Percentiles rank a stretch among this genome's conserved stretches.
Evolutionary conservation across 441 rosid species (phyloP).

Genomic region (Omphalea diandra): DNA sequence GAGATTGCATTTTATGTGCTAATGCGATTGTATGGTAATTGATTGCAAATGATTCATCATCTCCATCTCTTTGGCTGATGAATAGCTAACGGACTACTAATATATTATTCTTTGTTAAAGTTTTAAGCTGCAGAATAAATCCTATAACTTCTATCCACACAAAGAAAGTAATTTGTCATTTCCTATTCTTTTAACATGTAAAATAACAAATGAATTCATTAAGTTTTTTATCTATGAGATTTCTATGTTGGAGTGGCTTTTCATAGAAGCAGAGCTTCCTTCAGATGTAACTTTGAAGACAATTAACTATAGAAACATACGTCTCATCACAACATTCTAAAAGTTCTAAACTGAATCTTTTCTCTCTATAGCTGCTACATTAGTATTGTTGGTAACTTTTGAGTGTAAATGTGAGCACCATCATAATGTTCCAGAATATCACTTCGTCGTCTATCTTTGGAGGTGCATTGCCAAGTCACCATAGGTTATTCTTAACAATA

Average conservation of each 20-base stretch:
- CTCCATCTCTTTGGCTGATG: background rate
- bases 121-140: background rate
- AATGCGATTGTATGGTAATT: background rate
- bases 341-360: background rate
- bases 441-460: background rate
- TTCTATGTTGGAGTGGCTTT: background rate
- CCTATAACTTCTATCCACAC: background rate
- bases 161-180: background rate
- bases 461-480: background rate
- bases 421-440: background rate
- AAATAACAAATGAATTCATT: background rate
- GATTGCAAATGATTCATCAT: slow-evolving; percentile 1
- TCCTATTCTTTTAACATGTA: background rate
- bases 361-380: background rate
- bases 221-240: background rate
- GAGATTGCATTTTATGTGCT: background rate
- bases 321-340: background rate
- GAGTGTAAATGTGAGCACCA: no score
- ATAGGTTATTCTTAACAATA: background rate
- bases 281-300: background rate
- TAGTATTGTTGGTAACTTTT: background rate
- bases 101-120: background rate
- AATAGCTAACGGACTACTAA: background rate
- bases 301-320: background rate
- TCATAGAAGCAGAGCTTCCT: background rate